Percentiles rank a stretch among this genome's conserved stretches.
Evolutionary conservation across 345 rosid species (phyloP).

Genomic region (Arabidopsis arenosa): DNA sequence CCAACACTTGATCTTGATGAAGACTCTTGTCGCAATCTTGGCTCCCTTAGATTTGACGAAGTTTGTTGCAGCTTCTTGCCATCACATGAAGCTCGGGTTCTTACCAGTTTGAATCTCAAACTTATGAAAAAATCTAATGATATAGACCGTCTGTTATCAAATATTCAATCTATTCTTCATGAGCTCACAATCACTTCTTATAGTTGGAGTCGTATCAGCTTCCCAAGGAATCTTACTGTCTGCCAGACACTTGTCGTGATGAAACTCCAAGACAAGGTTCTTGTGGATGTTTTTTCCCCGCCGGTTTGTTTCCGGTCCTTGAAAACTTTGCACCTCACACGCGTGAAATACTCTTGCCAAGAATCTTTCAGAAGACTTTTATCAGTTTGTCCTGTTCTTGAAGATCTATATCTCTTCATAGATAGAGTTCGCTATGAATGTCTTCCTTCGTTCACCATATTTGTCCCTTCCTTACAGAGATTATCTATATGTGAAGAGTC

Average conservation of each 20-base stretch:
- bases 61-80: background rate
- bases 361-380: background rate
- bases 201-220: background rate
- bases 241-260: background rate
- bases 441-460: background rate
- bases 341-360: background rate
- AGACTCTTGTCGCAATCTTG: background rate
- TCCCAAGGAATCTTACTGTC: background rate
- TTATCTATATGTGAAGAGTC: background rate
- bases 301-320: background rate
- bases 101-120: background rate
- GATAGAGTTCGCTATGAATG: background rate
- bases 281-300: background rate
- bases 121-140: background rate
- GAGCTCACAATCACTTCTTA: background rate
- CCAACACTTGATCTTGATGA: background rate
- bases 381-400: background rate
- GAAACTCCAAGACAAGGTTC: background rate
- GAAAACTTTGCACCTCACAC: background rate
- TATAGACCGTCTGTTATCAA: background rate
- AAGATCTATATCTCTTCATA: background rate
- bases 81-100: constrained; percentile 15
- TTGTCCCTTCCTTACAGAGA: background rate
- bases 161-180: background rate
- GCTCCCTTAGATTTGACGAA: background rate